phyloP scores from a whole-genome alignment of 257 asterid species.

The Solanum lycopersicoides region DNA sequence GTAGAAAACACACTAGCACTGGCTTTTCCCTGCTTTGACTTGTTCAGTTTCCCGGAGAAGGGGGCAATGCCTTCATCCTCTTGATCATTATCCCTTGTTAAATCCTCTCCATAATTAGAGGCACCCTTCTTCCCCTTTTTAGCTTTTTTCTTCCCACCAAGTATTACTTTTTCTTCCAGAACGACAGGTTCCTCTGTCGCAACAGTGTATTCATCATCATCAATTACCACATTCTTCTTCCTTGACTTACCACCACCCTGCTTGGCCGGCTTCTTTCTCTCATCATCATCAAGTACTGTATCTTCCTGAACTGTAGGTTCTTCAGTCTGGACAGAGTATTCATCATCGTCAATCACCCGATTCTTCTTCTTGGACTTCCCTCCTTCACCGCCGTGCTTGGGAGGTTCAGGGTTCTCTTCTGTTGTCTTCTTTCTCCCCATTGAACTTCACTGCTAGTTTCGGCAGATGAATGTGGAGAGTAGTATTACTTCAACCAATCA shows the following conservation, averaged over 20 bases:
- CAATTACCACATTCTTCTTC: constrained; percentile 19
- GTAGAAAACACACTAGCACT: constrained; percentile 14
- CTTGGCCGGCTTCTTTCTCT: constrained; percentile 10
- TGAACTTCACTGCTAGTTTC: constrained; percentile 8
- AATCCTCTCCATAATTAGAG: constrained; percentile 42
- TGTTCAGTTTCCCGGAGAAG: constrained; percentile 31
- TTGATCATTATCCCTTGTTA: constrained; percentile 8
- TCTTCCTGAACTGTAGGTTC: constrained; percentile 51
- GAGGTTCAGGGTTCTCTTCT: constrained; percentile 25
- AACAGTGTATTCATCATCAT: constrained; percentile 62
- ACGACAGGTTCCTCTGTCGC: constrained; percentile 44
- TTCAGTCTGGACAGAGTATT: constrained; percentile 57
- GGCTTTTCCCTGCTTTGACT: constrained; percentile 24
- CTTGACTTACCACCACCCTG: constrained; percentile 29
- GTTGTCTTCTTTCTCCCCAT: constrained; percentile 81
- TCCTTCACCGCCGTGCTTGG: constrained; percentile 18
- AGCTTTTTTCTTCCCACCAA: constrained; percentile 56
- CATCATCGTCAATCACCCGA: constrained; percentile 60
- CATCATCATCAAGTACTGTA: constrained; percentile 15
- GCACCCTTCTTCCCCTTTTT: constrained; percentile 47
- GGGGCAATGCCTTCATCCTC: constrained; percentile 5
- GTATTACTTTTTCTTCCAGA: constrained; percentile 32
- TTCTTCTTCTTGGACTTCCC: constrained; percentile 78
- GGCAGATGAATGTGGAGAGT: constrained; percentile 1
- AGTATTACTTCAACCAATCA: not conserved